Percentiles rank a stretch among this genome's conserved stretches.
phyloP scores from a whole-genome alignment of 2,329 filamentous ascomycete genomes.

The Clonostachys rhizophaga region DNA sequence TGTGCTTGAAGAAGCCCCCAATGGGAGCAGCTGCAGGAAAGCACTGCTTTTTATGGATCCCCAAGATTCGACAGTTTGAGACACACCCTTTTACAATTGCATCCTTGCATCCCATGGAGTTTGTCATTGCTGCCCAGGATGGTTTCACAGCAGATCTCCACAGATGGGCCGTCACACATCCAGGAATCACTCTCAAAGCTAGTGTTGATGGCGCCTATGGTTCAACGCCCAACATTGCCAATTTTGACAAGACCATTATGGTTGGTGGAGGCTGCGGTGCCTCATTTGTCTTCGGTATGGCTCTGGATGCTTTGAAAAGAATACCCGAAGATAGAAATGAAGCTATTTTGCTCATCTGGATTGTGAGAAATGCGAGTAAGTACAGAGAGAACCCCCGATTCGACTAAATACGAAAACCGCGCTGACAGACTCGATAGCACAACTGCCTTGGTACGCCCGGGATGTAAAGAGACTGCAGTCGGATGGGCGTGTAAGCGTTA shows the following conservation, averaged over 20 bases:
- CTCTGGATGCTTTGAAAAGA: constrained; percentile 25
- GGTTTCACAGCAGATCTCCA: constrained; percentile 56
- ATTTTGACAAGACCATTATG: constrained; percentile 51
- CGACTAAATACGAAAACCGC: not conserved
- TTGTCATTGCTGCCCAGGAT: constrained; percentile 52
- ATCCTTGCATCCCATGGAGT: constrained; percentile 45
- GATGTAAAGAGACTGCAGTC: constrained; percentile 22
- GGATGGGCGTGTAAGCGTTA: constrained; percentile 19
- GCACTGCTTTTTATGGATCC: constrained; percentile 63
- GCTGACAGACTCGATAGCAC: constrained; percentile 14
- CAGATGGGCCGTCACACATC: constrained; percentile 40
- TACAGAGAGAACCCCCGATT: not conserved
- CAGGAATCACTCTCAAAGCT: constrained; percentile 39
- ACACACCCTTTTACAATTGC: constrained; percentile 63
- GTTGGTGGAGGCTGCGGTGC: constrained; percentile 58
- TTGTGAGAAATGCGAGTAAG: constrained; percentile 28
- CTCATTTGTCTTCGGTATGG: constrained; percentile 44
- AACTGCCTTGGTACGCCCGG: constrained; percentile 28
- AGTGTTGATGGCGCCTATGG: constrained; percentile 59
- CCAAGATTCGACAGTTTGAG: constrained; percentile 48
- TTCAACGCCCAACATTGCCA: constrained; percentile 42
- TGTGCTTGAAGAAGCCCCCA: constrained; percentile 46
- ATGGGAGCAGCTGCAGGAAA: constrained; percentile 44
- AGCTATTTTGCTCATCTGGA: constrained; percentile 32
- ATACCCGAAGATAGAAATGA: constrained; percentile 10